Conservation (phyloP, 345 rosid genomes). For the Boechera stricta region DNA sequence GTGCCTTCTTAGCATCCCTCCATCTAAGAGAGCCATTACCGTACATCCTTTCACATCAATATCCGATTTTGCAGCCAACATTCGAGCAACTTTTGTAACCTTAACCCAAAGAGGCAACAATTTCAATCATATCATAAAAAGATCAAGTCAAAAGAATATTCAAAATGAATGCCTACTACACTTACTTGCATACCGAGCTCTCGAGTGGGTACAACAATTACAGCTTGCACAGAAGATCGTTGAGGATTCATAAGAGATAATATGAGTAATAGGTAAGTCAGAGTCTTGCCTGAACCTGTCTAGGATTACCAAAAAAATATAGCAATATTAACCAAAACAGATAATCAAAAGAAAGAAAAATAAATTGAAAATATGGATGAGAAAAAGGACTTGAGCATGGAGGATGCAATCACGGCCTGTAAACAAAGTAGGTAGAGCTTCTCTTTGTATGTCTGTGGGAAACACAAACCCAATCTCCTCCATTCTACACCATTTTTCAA, state of each 20-base stretch:
- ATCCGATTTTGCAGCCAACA: slow-evolving; percentile 70
- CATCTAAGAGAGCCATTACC: slow-evolving; percentile 91
- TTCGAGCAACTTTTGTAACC: slow-evolving; percentile 84
- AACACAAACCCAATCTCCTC: slow-evolving; percentile 68
- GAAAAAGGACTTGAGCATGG: slow-evolving; percentile 80
- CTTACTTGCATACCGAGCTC: slow-evolving; percentile 96
- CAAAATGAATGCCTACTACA: neutral
- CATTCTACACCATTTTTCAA: slow-evolving; percentile 49
- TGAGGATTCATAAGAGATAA: slow-evolving; percentile 66
- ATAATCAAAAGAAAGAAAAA: slow-evolving; percentile 9
- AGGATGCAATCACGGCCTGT: slow-evolving; percentile 76
- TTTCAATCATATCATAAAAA: slow-evolving; percentile 1
- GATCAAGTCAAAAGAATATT: neutral
- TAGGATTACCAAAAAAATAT: slow-evolving; percentile 50
- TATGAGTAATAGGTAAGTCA: slow-evolving; percentile 77
- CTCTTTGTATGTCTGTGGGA: slow-evolving; percentile 74
- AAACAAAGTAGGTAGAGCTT: slow-evolving; percentile 76
- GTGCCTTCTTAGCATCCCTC: slow-evolving; percentile 82
- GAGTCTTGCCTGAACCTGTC: slow-evolving; percentile 98
- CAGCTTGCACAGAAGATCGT: slow-evolving; percentile 83
- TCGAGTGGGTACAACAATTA: slow-evolving; percentile 85
- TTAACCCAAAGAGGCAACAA: slow-evolving; percentile 39
- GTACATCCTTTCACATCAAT: slow-evolving; percentile 61
- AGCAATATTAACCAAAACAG: slow-evolving; percentile 24
- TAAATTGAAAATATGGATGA: neutral